These are phyloP conservation scores for Daldinia childiae DNA, from an alignment of 495 filamentous ascomycete genomes.

Conservation along the genomic window DNA sequence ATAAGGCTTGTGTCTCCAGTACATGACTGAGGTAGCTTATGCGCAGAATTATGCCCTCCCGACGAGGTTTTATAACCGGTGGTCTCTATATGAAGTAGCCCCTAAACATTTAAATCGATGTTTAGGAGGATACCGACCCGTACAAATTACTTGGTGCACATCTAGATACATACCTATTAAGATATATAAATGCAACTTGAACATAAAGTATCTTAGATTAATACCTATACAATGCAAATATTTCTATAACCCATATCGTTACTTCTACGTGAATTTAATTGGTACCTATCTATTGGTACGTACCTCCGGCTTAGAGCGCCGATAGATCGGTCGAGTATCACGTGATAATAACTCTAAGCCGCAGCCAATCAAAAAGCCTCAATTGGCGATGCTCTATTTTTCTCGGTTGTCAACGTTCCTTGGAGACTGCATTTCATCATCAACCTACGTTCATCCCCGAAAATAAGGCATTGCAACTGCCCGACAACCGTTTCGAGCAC, in stretches of 20 bases:
- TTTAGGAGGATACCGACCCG: neutral
- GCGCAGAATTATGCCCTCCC: neutral
- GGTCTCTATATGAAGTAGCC: neutral
- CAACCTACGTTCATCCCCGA: conserved; percentile 39
- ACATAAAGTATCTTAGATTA: neutral
- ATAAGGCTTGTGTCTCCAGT: neutral
- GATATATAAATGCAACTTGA: neutral
- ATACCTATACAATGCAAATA: neutral
- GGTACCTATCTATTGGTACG: neutral
- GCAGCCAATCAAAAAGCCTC: conserved; percentile 54
- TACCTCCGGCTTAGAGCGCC: conserved; percentile 5
- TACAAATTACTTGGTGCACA: neutral
- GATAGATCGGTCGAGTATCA: conserved; percentile 33
- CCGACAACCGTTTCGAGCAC: conserved; percentile 46
- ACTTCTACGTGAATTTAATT: neutral
- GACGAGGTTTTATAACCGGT: neutral
- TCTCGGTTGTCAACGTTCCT: conserved; percentile 47
- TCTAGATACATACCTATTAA: neutral
- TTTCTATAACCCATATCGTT: conserved; percentile 21
- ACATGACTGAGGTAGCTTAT: neutral
- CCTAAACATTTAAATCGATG: neutral
- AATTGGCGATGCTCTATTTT: conserved; percentile 58
- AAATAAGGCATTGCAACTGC: conserved; percentile 55
- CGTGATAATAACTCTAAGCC: conserved; percentile 36
- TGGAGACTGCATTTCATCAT: conserved; percentile 44